Evolutionary conservation across 129 eudicot genomes (phyloP), one percentile per base, ranked within the genome.

Genomic region (Artemisia argyi): DNA sequence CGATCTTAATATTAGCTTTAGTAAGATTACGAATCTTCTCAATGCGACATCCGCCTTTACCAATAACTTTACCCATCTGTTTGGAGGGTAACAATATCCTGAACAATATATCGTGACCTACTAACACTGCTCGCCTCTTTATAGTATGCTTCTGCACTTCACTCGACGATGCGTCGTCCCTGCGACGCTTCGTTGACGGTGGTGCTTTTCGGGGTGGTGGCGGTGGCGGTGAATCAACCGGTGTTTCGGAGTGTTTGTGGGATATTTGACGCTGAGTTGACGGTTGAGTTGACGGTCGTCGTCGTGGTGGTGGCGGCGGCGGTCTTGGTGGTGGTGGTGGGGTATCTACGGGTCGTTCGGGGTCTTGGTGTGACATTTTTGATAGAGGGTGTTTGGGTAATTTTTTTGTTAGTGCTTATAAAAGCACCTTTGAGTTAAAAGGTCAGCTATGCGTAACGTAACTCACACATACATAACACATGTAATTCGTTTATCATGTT

Each of bases 11-110:
- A 48, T 85, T 82, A 9, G 98, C 98, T 67, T 80, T 82, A 11
- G 93, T 84, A 5, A 84, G 86, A n/a, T 94, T 97, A 0, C 97
- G 80, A 72, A 94, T 84, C 83, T 88, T 90, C 91, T 90, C 96
- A 67, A 94, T 91, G 3, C 98, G 92, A 73, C 73, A 83, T 11
- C 98, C 98, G 16, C 72, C 86, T 68, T 75, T 90, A 32, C 98
- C 98, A 10, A 94, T 94, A 18, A 94, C 98, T 76, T 87, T 94
- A 52, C 98, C 98, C 8, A 90, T 94, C 79, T 94, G 93, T 68
- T 84, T 82, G 55, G 98, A 94, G 13, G 97, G 97, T 48, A 94
- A 81, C 66, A 94, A 78, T 18, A 94, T 88, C 39, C 98, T 81
- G 69, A 73, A 94, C 82, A 94, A 54, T 12, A 94, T 83, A 68